Evolutionary conservation across 306 rosid species (phyloP), one percentile per base, ranked within the genome.

Genomic region (Quillaja saponaria): DNA sequence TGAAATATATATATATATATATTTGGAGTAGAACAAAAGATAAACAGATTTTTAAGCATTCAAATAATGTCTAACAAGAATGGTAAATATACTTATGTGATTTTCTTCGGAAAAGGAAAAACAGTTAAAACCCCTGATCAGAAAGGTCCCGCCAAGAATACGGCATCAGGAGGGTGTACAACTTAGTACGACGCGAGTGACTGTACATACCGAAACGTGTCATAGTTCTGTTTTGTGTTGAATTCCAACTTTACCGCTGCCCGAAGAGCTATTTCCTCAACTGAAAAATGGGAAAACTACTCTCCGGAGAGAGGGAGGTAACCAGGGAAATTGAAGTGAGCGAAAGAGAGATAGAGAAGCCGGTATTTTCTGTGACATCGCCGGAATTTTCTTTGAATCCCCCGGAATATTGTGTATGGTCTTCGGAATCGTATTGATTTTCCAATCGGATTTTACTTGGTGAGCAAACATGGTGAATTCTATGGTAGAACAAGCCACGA

Each of bases 401-500:
- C 1, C 28, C 63, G 72, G 56, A 40, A 12, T 42, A 49, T 64
- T 52, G 61, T 63, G 59, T 58, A 61, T 53, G 65, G 55, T 68
- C 56, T 28, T 21, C 68, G 69, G 84, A 56, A 61, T 40, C 16
- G 34, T 61, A 48, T 47, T 34, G 65, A 55, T 71, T 31, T 48
- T 76, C 37, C 61, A 81, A 66, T 66, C 55, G 58, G 76, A 60
- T 15, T 54, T 54, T 76, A 16, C n/a, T 52, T 31, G 83, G 52
- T 15, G 67, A 72, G 51, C 49, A 14, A 69, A 40, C 68, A 94
- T 94, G 99, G 99, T 85, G 87, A 85, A 83, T 70, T 67, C 91
- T n/a, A 74, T 87, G 84, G 99, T 90, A 67, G 99, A 84, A 49
- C 91, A 97, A 68, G 99, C 97, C 71, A 85, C 97, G 51, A 90